These are phyloP conservation scores for Kitagawia praeruptora DNA, from an alignment of 129 eudicot species.

Conservation along the genomic window DNA sequence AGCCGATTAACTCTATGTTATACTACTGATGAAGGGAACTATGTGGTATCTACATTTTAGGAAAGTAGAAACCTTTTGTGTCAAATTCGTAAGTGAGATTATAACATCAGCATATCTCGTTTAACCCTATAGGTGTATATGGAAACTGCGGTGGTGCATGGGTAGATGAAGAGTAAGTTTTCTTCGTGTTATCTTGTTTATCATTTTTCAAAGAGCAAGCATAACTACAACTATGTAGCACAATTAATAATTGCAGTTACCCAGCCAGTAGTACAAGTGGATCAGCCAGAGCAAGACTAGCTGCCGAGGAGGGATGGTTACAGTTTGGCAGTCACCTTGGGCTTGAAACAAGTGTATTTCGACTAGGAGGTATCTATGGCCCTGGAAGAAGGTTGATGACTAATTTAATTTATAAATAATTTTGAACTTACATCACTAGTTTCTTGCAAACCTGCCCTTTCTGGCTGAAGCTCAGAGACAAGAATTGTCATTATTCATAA, in stretches of 20 bases:
- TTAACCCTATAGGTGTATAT: slow-evolving; percentile 57
- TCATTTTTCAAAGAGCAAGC: not conserved
- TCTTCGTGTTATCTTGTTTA: not conserved
- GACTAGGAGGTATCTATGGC: slow-evolving; percentile 95
- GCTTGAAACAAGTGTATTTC: slow-evolving; percentile 52
- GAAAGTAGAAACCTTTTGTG: not conserved
- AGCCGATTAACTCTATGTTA: not conserved
- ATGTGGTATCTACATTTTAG: not conserved
- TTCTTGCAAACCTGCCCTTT: slow-evolving; percentile 1
- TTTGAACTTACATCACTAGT: not conserved
- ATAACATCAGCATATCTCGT: not conserved
- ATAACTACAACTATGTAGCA: not conserved
- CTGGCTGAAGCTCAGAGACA: not conserved
- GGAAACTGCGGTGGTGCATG: slow-evolving; percentile 84
- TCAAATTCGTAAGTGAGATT: not conserved
- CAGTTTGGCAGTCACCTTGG: slow-evolving; percentile 51
- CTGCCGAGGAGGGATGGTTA: slow-evolving; percentile 85
- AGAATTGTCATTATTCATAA: not conserved
- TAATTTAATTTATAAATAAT: not conserved
- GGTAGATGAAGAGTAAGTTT: slow-evolving; percentile 84
- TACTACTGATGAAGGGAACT: not conserved
- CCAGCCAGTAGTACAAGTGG: slow-evolving; percentile 33
- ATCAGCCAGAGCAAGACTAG: slow-evolving; percentile 48
- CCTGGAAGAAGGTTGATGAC: slow-evolving; percentile 81
- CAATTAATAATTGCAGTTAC: slow-evolving; percentile 34